Conservation (phyloP, 2,329 filamentous ascomycete genomes). For the Lasiodiplodia sp. region DNA sequence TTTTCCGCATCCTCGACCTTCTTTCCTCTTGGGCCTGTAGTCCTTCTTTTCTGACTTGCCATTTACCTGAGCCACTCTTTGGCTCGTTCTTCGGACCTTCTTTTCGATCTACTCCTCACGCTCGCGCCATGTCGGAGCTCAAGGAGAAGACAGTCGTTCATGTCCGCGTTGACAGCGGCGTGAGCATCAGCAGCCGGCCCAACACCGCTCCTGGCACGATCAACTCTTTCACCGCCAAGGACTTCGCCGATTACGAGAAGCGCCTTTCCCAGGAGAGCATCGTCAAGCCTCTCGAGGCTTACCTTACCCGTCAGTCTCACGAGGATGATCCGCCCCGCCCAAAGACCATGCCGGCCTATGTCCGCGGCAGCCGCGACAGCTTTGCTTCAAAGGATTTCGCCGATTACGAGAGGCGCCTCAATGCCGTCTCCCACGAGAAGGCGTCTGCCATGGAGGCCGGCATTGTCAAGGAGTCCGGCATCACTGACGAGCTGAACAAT, state of each 20-base stretch:
- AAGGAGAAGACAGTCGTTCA: not conserved
- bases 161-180: conserved; percentile 1
- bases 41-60: not conserved
- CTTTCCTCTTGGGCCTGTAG: not conserved
- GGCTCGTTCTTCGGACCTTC: not conserved
- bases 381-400: conserved; percentile 22
- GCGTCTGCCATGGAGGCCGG: conserved; percentile 5
- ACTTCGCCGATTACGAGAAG: conserved; percentile 25
- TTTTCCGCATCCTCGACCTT: not conserved
- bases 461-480: not conserved
- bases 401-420: conserved; percentile 23
- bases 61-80: not conserved
- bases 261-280: conserved; percentile 12
- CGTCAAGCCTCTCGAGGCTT: not conserved
- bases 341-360: conserved; percentile 1
- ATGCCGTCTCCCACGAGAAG: not conserved
- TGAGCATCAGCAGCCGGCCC: not conserved
- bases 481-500: not conserved
- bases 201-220: not conserved
- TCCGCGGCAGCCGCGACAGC: not conserved
- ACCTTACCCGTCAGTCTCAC: not conserved
- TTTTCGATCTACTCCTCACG: not conserved
- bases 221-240: conserved; percentile 23
- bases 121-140: not conserved
- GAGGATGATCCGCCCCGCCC: not conserved